Percentiles rank a stretch among this genome's conserved stretches.
Conservation (phyloP, 441 rosid species). For the Monsonia emarginata region DNA sequence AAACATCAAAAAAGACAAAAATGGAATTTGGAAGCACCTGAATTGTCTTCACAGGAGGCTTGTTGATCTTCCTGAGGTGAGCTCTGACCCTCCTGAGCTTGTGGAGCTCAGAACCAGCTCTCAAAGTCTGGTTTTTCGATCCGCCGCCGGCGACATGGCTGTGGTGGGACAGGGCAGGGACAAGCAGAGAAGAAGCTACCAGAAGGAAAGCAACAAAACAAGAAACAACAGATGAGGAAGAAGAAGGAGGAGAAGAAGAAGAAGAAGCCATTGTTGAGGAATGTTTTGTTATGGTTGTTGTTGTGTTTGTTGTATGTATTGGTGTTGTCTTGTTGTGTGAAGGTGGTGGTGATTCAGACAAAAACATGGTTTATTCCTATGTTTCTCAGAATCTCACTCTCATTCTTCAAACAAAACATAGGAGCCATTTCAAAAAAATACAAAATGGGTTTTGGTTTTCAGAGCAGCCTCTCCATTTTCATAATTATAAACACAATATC, state of each 20-base stretch:
- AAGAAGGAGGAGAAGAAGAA: conserved; percentile 21
- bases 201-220: conserved; percentile 44
- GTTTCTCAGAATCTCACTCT: conserved; percentile 29
- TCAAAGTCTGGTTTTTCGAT: conserved; percentile 43
- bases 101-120: conserved; percentile 29
- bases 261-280: conserved; percentile 33
- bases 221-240: conserved; percentile 11
- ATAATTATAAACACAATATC: conserved; percentile 22
- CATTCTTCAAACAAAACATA: conserved; percentile 39
- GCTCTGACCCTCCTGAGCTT: conserved; percentile 35
- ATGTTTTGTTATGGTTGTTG: conserved; percentile 27
- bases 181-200: conserved; percentile 30
- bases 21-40: conserved; percentile 24
- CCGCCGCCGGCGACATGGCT: conserved; percentile 21
- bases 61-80: conserved; percentile 44
- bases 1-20: conserved; percentile 10
- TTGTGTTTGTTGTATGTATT: conserved; percentile 45
- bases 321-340: conserved; percentile 42
- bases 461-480: conserved; percentile 25
- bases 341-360: neutral
- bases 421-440: conserved; percentile 16
- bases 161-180: conserved; percentile 31
- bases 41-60: conserved; percentile 59
- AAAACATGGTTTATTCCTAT: conserved; percentile 22
- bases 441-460: conserved; percentile 11